phyloP scores from a whole-genome alignment of 352 stramenopile genomes.

The Globisporangium iwayamae region DNA sequence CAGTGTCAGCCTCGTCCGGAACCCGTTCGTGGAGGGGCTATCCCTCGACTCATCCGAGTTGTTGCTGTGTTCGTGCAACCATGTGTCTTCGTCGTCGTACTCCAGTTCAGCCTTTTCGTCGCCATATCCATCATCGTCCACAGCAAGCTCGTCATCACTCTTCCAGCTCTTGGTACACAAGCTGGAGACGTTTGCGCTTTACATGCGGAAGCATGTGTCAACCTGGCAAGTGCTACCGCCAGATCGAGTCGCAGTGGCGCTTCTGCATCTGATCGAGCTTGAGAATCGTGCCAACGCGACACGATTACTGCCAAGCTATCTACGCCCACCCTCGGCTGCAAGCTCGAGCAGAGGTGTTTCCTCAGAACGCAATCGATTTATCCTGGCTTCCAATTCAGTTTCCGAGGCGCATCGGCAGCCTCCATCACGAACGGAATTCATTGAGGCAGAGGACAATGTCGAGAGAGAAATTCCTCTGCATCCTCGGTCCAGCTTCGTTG shows the following conservation, averaged over 20 bases:
- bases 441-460: background rate
- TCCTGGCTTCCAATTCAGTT: background rate
- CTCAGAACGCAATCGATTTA: background rate
- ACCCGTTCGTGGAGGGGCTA: constrained; percentile 63
- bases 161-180: constrained; percentile 51
- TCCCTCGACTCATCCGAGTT: constrained; percentile 67
- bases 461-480: background rate
- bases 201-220: constrained; percentile 34
- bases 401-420: background rate
- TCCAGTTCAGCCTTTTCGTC: constrained; percentile 26
- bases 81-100: constrained; percentile 18
- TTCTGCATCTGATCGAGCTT: constrained; percentile 53
- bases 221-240: constrained; percentile 57
- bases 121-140: constrained; percentile 7
- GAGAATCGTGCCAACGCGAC: constrained; percentile 51
- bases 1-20: constrained; percentile 41
- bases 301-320: constrained; percentile 52
- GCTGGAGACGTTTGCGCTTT: constrained; percentile 47
- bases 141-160: constrained; percentile 34
- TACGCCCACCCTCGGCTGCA: constrained; percentile 18
- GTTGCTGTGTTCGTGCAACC: constrained; percentile 60
- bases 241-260: constrained; percentile 42
- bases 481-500: constrained; percentile 12
- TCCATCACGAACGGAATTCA: constrained; percentile 18
- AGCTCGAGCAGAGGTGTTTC: background rate